Base-by-base conservation (phyloP, 441 rosid genomes). In the Hura crepitans region DNA sequence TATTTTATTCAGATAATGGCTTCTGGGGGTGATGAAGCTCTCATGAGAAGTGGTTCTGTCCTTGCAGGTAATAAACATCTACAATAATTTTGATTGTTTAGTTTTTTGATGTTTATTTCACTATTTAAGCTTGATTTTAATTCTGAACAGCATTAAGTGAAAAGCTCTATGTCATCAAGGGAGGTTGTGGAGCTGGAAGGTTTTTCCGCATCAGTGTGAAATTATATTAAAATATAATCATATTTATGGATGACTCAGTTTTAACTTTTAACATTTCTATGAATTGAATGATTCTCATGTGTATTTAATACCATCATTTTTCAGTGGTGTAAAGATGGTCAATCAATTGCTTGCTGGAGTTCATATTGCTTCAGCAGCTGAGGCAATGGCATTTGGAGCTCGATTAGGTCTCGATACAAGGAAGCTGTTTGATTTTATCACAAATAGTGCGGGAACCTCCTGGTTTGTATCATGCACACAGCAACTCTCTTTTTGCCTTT, bases 101-200 rank as follows among this genome's bases (percentile, higher is more conserved):
- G 55, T 45, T 51, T 37, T 76, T 72, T 73, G 62, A 62, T 66
- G 65, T 20, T 75, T 28, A 70, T n/a, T 42, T 69, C 63, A 45
- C 43, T 31, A 59, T 80, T 81, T 75, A 74, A 70, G 31, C 59
- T 33, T 57, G 68, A 10, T 61, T 73, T 75, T 79, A 62, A 55
- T 68, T 46, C 59, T 79, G 65, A 71, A 83, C 90, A 95, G 99
- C 93, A 73, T 77, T 95, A 81, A 89, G 97, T 71, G 96, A 95
- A 86, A 95, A 92, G 88, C 99, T 95, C 42, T 95, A 92, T 76
- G 76, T 92, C 74, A 89, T 95, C 77, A 83, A 75, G 81, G 99
- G 99, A 78, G 92, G 92, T 64, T 92, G 97, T 81, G 97, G 97
- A 62, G 93, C 97, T 75, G 99, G 96, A 87, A 92, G 99, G 99